A percentile compares a stretch with the other conserved stretches of the same genome.
phyloP scores from a whole-genome alignment of 352 stramenopile genomes.

The Blastocystis sp. region DNA sequence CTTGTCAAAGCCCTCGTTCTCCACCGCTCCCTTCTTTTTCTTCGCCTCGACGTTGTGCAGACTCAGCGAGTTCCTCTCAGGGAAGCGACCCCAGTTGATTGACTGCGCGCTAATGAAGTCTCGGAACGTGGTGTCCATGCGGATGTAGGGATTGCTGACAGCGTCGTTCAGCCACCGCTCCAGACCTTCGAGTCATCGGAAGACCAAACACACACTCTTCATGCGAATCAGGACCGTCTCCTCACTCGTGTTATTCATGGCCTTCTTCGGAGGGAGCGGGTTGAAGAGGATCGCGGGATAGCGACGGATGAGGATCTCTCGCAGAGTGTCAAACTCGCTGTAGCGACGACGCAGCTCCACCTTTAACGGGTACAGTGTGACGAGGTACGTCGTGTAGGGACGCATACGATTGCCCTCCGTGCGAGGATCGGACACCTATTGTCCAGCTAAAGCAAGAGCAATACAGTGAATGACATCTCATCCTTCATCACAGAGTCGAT shows the following conservation, averaged over 20 bases:
- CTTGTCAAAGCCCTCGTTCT: constrained; percentile 57
- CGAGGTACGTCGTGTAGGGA: constrained; percentile 58
- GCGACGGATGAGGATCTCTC: constrained; percentile 18
- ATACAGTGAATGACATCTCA: constrained; percentile 54
- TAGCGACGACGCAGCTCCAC: constrained; percentile 56
- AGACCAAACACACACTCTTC: not conserved
- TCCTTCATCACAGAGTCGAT: constrained; percentile 53
- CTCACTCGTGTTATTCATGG: constrained; percentile 48
- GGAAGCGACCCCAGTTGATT: constrained; percentile 34
- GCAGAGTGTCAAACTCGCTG: constrained; percentile 57
- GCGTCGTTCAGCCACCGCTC: constrained; percentile 55
- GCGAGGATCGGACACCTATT: constrained; percentile 50
- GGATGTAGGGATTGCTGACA: constrained; percentile 53
- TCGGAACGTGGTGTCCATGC: constrained; percentile 48
- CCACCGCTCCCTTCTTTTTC: constrained; percentile 32
- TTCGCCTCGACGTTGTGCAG: constrained; percentile 39
- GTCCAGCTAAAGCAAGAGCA: not conserved
- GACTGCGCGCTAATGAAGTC: constrained; percentile 47
- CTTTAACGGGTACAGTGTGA: constrained; percentile 39
- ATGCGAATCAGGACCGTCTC: constrained; percentile 39
- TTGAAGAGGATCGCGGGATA: constrained; percentile 55
- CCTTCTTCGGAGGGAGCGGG: constrained; percentile 59
- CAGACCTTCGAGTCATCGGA: not conserved
- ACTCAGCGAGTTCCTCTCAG: constrained; percentile 18
- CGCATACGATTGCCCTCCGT: constrained; percentile 47